These are phyloP conservation scores for Marchantia polymorpha DNA, from an alignment of 225 moss, liverwort and hornwort species.

Conservation along the genomic window DNA sequence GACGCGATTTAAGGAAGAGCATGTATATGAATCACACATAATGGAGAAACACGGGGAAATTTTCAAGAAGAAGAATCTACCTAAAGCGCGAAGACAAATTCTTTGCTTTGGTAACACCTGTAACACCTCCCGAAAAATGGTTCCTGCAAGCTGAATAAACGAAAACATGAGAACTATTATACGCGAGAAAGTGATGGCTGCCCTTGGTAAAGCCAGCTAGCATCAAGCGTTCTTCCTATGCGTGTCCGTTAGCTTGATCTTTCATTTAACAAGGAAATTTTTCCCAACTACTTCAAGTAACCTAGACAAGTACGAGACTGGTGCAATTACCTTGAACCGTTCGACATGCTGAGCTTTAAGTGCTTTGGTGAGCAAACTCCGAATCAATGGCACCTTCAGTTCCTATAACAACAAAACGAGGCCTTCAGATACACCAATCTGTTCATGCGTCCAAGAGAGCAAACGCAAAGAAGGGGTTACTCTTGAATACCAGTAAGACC, in stretches of 20 bases:
- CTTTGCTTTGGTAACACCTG: constrained; percentile 26
- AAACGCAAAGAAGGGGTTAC: not conserved
- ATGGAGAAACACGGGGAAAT: not conserved
- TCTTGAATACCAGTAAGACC: not conserved
- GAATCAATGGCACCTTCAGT: constrained; percentile 27
- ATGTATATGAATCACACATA: not conserved
- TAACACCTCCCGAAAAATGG: constrained; percentile 28
- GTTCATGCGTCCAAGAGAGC: not conserved
- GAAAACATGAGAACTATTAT: not conserved
- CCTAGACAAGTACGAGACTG: not conserved
- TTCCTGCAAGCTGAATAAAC: constrained; percentile 22
- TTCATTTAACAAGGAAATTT: not conserved
- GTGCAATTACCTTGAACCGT: constrained; percentile 30
- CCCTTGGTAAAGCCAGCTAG: not conserved
- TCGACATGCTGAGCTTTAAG: constrained; percentile 31
- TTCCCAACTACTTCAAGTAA: not conserved
- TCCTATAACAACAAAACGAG: not conserved
- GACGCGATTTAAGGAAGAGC: not conserved
- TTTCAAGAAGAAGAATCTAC: not conserved
- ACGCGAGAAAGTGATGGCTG: not conserved
- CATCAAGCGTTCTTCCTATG: not conserved
- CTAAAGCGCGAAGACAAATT: constrained; percentile 40
- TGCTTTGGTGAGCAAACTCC: constrained; percentile 21
- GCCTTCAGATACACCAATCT: not conserved
- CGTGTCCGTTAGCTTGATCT: not conserved